Evolutionary conservation across 441 rosid species (phyloP), one percentile per base, ranked within the genome.

Genomic region (Flueggea neowawraea): DNA sequence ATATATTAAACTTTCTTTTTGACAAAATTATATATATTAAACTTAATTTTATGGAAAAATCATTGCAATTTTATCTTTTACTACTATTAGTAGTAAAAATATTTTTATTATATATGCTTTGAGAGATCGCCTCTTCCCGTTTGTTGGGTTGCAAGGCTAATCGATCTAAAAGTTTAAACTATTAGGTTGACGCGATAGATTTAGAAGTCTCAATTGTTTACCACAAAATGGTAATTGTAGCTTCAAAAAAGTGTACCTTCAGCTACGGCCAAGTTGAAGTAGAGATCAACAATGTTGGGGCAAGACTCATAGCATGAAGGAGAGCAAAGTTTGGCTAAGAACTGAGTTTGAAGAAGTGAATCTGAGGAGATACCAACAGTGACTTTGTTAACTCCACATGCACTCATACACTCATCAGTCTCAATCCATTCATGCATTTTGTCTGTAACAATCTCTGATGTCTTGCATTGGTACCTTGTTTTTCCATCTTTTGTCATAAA

Each of bases 201-300:
- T 43, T 12, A 51, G 9, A 12, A 12, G 12, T 51, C 15, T 11
- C 15, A 11, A 4, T 10, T 31, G 2, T 6, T 13, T 12, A 14
- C 15, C n/a, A 16, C 11, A 6, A 33, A 28, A 12, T 12, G 39
- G 22, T 9, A 2, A 52, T 3, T 6, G 44, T 41, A 28, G 12
- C 8, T 8, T 12, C 8, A 12, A 54, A 16, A 13, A 5, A 16
- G 14, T 12, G 17, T 16, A 79, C 79, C 86, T 77, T 82, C 84
- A n/a, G 66, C 82, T 1, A 69, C 50, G 28, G 87, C 84, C 69
- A 79, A 54, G 54, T 76, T 72, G 73, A 57, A 69, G 82, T 77
- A 82, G 59, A 80, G 83, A 56, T 80, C 80, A 45, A 80, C 68
- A 33, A 77, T 73, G 69, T 72, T 77, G n/a, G 84, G 82, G 69